phyloP scores from a whole-genome alignment of 2,329 filamentous ascomycete species.

The Exutisphaerella laricina region DNA sequence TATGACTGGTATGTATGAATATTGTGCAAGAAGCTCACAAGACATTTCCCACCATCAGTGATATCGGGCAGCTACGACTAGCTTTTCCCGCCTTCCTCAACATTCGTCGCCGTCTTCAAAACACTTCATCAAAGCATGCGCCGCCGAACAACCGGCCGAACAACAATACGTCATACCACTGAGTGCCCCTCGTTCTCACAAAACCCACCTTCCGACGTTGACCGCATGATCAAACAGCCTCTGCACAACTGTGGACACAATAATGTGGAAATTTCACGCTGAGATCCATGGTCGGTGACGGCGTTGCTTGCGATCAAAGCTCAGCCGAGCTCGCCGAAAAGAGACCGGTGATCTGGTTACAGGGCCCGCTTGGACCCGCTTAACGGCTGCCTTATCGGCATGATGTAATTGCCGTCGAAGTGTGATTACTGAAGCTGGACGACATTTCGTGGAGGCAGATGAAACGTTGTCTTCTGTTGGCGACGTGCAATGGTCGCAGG shows the following conservation, averaged over 20 bases:
- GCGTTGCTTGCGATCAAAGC: neutral
- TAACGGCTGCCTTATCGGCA: too few relatives aligned
- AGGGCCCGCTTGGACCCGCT: too few relatives aligned
- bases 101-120: neutral
- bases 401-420: too few relatives aligned
- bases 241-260: constrained; percentile 4
- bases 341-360: too few relatives aligned
- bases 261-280: constrained; percentile 1
- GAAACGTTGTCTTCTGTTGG: too few relatives aligned
- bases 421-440: too few relatives aligned
- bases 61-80: constrained; percentile 3
- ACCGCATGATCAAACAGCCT: constrained; percentile 7
- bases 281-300: neutral
- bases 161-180: constrained; percentile 1
- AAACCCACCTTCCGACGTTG: constrained; percentile 12
- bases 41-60: constrained; percentile 2
- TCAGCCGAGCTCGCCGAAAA: too few relatives aligned
- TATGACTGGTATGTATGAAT: neutral
- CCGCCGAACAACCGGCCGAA: constrained; percentile 4
- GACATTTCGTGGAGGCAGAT: too few relatives aligned
- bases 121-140: neutral
- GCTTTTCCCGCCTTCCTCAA: constrained; percentile 9
- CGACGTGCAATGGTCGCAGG: too few relatives aligned
- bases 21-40: neutral
- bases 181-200: constrained; percentile 3